Base-by-base conservation (phyloP, 352 stramenopile species). In the Globisporangium rhizosaccharum region DNA sequence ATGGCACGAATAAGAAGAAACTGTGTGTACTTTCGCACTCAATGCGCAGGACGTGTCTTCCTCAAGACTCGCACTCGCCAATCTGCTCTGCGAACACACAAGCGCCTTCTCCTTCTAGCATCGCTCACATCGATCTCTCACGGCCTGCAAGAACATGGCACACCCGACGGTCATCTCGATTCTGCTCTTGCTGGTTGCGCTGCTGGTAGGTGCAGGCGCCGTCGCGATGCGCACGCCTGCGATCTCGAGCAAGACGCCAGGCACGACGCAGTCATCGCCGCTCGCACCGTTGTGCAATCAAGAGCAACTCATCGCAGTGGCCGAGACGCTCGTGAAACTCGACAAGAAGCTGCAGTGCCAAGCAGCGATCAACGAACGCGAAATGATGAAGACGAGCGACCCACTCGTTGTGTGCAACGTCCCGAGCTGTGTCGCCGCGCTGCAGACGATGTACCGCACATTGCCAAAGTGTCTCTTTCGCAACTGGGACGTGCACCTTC, bases 401-500 rank as follows among this genome's bases (percentile, higher is more conserved):
- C 67, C 69, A 18, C 64, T 54, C 33, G 41, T 63, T 12, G 68
- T 89, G 23, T 87, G 78, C 60, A 57, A 60, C 20, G 68, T 64
- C 8, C 30, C 65, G 17, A 68, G 66, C 5, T 90, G 81, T 57
- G 70, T 59, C 28, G 63, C 60, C 3, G 73, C 78, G 53, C 74
- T 89, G 18, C 61, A 85, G 65, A 52, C 67, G 33, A 67, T 91
- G 45, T 87, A 89, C 73, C 63, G 65, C 45, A 54, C 44, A 30
- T 62, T 91, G 51, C 78, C 82, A 10, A 63, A 78, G 54, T 91
- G 82, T 57, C 72, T 66, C 36, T 88, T 82, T 61, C 50, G 75
- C 10, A 61, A 82, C 59, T 85, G 70, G 74, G 71, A 67, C 2
- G 62, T 86, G 61, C 67, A 77, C 45, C 68, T 73, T 53, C 65